These are phyloP conservation scores for Stachybotrys echinatus DNA, from an alignment of 2,329 filamentous ascomycete genomes.

Conservation along the genomic window DNA sequence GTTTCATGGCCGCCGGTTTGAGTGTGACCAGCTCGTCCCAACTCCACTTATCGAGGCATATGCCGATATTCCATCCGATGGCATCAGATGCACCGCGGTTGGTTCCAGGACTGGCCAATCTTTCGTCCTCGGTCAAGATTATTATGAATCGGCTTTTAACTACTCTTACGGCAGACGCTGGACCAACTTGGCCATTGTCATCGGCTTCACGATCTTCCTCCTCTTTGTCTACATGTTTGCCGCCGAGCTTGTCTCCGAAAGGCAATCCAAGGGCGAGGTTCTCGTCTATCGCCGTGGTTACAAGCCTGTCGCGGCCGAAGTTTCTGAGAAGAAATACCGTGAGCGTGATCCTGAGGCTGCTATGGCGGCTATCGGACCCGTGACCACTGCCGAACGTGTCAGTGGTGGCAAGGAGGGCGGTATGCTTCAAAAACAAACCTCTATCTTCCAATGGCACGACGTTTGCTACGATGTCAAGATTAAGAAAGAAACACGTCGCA, in stretches of 20 bases:
- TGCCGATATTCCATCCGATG: conserved; percentile 10
- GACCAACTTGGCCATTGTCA: conserved; percentile 67
- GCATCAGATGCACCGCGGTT: conserved; percentile 39
- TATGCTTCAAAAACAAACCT: conserved; percentile 50
- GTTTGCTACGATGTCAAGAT: conserved; percentile 70
- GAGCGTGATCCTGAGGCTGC: conserved; percentile 47
- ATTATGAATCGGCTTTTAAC: conserved; percentile 36
- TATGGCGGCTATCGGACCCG: conserved; percentile 42
- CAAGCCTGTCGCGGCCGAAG: conserved; percentile 50
- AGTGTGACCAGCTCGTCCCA: conserved; percentile 18
- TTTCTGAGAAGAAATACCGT: conserved; percentile 56
- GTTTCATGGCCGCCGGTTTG: conserved; percentile 35
- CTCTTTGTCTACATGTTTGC: conserved; percentile 56
- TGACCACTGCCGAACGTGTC: conserved; percentile 38
- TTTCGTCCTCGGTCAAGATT: conserved; percentile 40
- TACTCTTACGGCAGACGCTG: conserved; percentile 59
- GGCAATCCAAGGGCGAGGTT: conserved; percentile 72
- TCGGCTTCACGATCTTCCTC: conserved; percentile 61
- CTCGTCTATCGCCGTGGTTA: conserved; percentile 69
- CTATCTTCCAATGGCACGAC: conserved; percentile 76
- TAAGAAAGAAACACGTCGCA: conserved; percentile 64
- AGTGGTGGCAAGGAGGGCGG: conserved; percentile 30
- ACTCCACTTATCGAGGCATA: conserved; percentile 18
- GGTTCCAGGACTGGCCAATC: conserved; percentile 39
- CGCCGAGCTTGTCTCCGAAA: conserved; percentile 59